Evolutionary conservation across 352 stramenopile species (phyloP), one percentile per base, ranked within the genome.

Genomic region (Plasmopara muralis): DNA sequence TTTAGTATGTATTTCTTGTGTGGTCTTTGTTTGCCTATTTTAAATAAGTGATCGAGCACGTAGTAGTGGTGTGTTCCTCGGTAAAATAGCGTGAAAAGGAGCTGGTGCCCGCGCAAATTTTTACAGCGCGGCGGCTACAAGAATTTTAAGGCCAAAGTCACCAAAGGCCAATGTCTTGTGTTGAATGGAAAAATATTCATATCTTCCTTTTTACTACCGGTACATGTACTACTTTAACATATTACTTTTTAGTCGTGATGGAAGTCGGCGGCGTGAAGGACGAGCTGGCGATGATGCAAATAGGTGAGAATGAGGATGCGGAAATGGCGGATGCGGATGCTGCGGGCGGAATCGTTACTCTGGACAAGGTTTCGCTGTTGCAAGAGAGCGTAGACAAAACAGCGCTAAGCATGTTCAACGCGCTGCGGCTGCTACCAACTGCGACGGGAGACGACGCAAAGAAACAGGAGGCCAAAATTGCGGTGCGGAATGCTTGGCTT

Each of bases 371-470:
- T 18, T 82, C 83, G 55, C 50, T 85, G 56, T 71, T 93, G 47
- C 83, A 93, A 68, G 76, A 87, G 45, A 91, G 83, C 62, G 75
- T 93, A 42, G 83, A 93, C 57, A 81, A 86, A 53, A 89, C 86
- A 81, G 71, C 83, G 63, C 66, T 93, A 29, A 86, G 78, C 42
- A 93, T 93, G 83, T 93, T 93, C 65, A 91, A 93, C 57, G 83
- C 83, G 16, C 64, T 93, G 60, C 80, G 83, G 4, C 53, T 93
- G 35, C 59, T 93, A 30, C 83, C 83, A 10, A 64, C 75, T n/a
- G 53, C 68, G 18, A 66, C 66, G 13, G 67, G 67, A 49, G 79
- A 85, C 25, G 62, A 74, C 40, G 59, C 44, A 40, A 69, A 63
- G 16, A 74, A 45, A 13, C 69, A 87, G 43, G 79, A 85, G 43